phyloP scores from a whole-genome alignment of 2,329 filamentous ascomycete species.

The Triangularia verruculosa region DNA sequence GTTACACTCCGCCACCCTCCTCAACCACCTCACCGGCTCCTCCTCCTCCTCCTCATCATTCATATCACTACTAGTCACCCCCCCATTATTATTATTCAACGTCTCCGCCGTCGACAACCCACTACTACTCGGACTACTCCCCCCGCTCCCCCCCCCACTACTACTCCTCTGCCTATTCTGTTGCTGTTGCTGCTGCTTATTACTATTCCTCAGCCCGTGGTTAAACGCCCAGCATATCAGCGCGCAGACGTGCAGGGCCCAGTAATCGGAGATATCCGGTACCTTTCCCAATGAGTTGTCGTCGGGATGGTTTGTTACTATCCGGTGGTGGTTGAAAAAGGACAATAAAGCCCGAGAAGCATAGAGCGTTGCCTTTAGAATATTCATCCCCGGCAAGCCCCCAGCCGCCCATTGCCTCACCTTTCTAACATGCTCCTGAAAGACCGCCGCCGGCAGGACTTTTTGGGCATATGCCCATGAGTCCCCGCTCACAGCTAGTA shows the following conservation, averaged over 20 bases:
- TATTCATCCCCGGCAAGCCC: constrained; percentile 38
- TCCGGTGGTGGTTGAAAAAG: constrained; percentile 37
- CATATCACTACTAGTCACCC: too few species aligned
- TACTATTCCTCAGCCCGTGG: constrained; percentile 31
- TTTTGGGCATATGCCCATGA: constrained; percentile 58
- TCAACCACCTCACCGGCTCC: constrained; percentile 38
- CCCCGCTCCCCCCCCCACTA: constrained; percentile 8
- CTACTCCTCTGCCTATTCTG: constrained; percentile 24
- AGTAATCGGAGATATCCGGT: constrained; percentile 48
- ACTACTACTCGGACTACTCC: constrained; percentile 3
- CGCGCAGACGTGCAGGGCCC: constrained; percentile 55
- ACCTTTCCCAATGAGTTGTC: constrained; percentile 24
- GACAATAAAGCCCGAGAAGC: constrained; percentile 51
- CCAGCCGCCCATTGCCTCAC: constrained; percentile 43
- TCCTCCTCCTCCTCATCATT: too few species aligned
- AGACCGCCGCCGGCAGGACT: constrained; percentile 43
- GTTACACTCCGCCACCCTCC: constrained; percentile 39
- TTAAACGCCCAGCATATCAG: constrained; percentile 60
- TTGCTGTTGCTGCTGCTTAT: constrained; percentile 16
- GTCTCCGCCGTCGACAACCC: constrained; percentile 8
- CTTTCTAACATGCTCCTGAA: constrained; percentile 45
- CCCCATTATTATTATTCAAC: not conserved
- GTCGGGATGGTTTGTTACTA: constrained; percentile 5
- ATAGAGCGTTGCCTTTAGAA: constrained; percentile 46
- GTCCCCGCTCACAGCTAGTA: constrained; percentile 57